A percentile compares a stretch with the other conserved stretches of the same genome.
These are phyloP conservation scores for sweet orange (Citrus sinensis) DNA, from an alignment of 345 rosid genomes.

Conservation along the genomic window DVS_A1.0 CM039163.1:70501-71000, in stretches of 20 bases:
- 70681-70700: background rate
- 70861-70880: too few relatives aligned
- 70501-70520: conserved; percentile 74
- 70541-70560: conserved; percentile 62
- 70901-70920: too few relatives aligned
- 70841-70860: background rate
- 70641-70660: background rate
- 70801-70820: background rate
- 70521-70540: conserved; percentile 87
- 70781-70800: background rate
- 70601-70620: background rate
- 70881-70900: too few relatives aligned
- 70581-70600: background rate
- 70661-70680: background rate
- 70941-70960: too few relatives aligned
- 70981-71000: background rate
- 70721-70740: background rate
- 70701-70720: background rate
- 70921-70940: too few relatives aligned
- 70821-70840: background rate
- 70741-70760: background rate
- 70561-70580: conserved; percentile 11
- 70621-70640: background rate
- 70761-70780: background rate
- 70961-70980: too few relatives aligned